A percentile compares a stretch with the other conserved stretches of the same genome.
phyloP scores from a whole-genome alignment of 2,329 filamentous ascomycete species.

The Talaromyces albobiverticillius region DNA sequence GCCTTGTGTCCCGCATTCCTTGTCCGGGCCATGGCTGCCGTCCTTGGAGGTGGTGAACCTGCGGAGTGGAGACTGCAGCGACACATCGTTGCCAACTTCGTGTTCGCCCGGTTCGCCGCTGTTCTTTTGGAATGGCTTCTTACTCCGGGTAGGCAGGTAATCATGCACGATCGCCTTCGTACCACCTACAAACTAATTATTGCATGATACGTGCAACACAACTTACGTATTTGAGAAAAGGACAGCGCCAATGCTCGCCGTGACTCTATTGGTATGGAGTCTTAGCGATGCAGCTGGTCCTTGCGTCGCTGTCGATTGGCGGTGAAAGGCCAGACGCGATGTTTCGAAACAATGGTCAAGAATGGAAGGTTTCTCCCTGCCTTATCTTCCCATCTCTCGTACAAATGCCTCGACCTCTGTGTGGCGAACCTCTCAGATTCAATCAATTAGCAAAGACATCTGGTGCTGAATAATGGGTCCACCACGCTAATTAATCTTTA shows the following conservation, averaged over 20 bases:
- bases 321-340: neutral
- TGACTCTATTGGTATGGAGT: neutral
- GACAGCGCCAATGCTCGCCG: neutral
- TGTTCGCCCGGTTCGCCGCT: neutral
- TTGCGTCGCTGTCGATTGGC: slow-evolving; percentile 9
- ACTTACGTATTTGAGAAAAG: neutral
- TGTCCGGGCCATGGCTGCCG: neutral
- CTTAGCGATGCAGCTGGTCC: neutral
- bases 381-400: neutral
- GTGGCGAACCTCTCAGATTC: too few relatives aligned
- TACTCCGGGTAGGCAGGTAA: neutral
- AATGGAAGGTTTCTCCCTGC: too few relatives aligned
- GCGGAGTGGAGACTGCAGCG: neutral
- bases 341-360: neutral
- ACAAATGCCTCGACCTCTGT: neutral
- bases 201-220: neutral
- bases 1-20: neutral
- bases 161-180: neutral
- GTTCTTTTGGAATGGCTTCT: too few relatives aligned
- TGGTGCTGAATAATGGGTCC: too few relatives aligned
- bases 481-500: too few relatives aligned
- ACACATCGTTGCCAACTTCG: neutral
- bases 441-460: too few relatives aligned
- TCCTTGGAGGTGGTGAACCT: neutral
- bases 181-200: neutral